These are phyloP conservation scores for Cyclotella atomus DNA, from an alignment of 108 stramenopile species.

Conservation along the genomic window DNA sequence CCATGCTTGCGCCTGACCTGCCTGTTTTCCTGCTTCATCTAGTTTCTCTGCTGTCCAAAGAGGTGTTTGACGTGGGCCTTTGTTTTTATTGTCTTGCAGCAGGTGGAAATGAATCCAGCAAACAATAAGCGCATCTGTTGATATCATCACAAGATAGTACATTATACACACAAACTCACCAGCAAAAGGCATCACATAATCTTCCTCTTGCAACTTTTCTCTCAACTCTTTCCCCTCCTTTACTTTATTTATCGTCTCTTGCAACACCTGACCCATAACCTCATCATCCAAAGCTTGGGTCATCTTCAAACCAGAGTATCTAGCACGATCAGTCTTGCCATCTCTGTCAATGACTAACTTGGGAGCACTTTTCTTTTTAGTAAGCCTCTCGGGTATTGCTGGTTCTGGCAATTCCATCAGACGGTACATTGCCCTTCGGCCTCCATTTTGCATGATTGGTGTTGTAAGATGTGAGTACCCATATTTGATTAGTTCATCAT, in stretches of 20 bases:
- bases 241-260: slow-evolving; percentile 54
- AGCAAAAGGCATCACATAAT: slow-evolving; percentile 73
- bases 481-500: slow-evolving; percentile 77
- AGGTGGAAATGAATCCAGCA: neutral
- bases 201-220: slow-evolving; percentile 66
- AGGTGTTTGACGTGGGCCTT: slow-evolving; percentile 69
- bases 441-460: slow-evolving; percentile 82
- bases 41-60: slow-evolving; percentile 78
- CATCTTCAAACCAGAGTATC: slow-evolving; percentile 83
- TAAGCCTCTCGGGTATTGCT: slow-evolving; percentile 41
- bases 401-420: slow-evolving; percentile 68
- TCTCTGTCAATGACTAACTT: slow-evolving; percentile 76
- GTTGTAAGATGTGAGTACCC: slow-evolving; percentile 67
- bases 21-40: slow-evolving; percentile 72
- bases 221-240: slow-evolving; percentile 62
- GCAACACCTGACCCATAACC: slow-evolving; percentile 70
- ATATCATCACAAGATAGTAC: no score
- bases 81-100: slow-evolving; percentile 70
- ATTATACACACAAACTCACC: slow-evolving; percentile 22
- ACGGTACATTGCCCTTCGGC: slow-evolving; percentile 73
- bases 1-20: slow-evolving; percentile 70
- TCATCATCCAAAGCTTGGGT: slow-evolving; percentile 72
- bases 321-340: slow-evolving; percentile 70
- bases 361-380: slow-evolving; percentile 51
- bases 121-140: neutral